These are phyloP conservation scores for Colletotrichum chlorophyti DNA, from an alignment of 2,329 filamentous ascomycete genomes.

Conservation along the genomic window DNA sequence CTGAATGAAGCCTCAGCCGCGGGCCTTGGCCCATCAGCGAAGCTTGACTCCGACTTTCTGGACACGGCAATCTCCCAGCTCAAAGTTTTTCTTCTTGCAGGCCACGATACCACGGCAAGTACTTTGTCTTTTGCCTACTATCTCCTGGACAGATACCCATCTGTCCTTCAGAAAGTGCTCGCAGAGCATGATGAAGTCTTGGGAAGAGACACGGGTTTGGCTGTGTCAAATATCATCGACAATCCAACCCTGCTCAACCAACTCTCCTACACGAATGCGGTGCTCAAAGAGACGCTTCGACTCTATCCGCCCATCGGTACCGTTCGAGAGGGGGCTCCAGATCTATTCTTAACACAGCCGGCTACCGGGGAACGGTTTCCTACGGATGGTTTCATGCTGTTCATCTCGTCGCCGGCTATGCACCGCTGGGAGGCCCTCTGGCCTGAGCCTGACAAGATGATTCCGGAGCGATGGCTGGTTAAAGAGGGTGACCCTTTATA, in stretches of 20 bases:
- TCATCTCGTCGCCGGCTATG: conserved; percentile 31
- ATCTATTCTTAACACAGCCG: conserved; percentile 47
- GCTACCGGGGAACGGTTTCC: conserved; percentile 49
- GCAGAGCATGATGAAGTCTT: conserved; percentile 49
- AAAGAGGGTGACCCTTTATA: conserved; percentile 40
- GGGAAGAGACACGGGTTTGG: conserved; percentile 45
- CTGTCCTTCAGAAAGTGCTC: conserved; percentile 32
- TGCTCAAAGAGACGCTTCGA: conserved; percentile 60
- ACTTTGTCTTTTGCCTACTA: conserved; percentile 36
- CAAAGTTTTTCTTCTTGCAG: conserved; percentile 40
- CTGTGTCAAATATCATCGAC: conserved; percentile 45
- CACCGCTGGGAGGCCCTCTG: conserved; percentile 44
- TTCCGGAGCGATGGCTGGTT: conserved; percentile 50
- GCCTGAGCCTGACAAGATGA: conserved; percentile 44
- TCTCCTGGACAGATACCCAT: conserved; percentile 33
- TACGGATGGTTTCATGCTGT: conserved; percentile 43
- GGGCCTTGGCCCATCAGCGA: background rate
- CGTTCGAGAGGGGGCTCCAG: conserved; percentile 42
- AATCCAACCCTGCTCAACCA: conserved; percentile 55
- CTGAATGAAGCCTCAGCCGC: background rate
- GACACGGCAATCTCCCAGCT: conserved; percentile 34
- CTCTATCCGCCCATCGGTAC: conserved; percentile 55
- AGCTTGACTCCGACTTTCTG: conserved; percentile 4
- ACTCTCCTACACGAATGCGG: conserved; percentile 57
- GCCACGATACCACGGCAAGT: conserved; percentile 40